These are phyloP conservation scores for Strobilomyces echinocephalus DNA, from an alignment of 768 basidiomycete species.

Conservation along the genomic window DNA sequence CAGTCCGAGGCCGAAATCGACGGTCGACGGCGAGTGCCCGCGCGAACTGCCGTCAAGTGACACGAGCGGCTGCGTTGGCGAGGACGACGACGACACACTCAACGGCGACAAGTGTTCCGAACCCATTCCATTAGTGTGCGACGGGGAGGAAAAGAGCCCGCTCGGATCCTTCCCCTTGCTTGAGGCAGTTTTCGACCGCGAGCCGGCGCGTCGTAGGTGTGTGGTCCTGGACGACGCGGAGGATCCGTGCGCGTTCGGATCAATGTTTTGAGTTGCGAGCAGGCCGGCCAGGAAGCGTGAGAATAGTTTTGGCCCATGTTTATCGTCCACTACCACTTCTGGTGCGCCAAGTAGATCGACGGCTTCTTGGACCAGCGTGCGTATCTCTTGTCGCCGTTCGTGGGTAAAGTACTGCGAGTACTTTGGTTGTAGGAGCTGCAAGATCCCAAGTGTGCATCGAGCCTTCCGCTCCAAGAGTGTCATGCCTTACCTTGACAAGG, in stretches of 20 bases:
- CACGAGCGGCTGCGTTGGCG: slow-evolving; percentile 28
- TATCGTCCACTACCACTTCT: slow-evolving; percentile 73
- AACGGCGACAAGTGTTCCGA: slow-evolving; percentile 21
- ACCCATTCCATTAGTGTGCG: slow-evolving; percentile 9
- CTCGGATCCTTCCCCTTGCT: slow-evolving; percentile 12
- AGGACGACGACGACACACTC: slow-evolving; percentile 37
- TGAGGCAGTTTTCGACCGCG: slow-evolving; percentile 8
- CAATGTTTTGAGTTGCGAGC: slow-evolving; percentile 52
- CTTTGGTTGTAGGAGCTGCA: slow-evolving; percentile 74
- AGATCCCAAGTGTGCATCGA: neutral
- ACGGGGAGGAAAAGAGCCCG: slow-evolving; percentile 1
- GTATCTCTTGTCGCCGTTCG: slow-evolving; percentile 60
- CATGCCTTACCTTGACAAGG: slow-evolving; percentile 60
- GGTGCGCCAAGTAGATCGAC: slow-evolving; percentile 64
- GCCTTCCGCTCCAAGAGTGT: neutral
- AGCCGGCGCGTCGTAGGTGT: slow-evolving; percentile 17
- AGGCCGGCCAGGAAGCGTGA: slow-evolving; percentile 73
- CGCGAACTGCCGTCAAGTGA: slow-evolving; percentile 37
- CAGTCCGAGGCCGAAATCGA: slow-evolving; percentile 9
- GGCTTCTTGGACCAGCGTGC: slow-evolving; percentile 57
- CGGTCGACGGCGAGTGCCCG: slow-evolving; percentile 8
- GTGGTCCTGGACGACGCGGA: slow-evolving; percentile 16
- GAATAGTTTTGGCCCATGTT: slow-evolving; percentile 77
- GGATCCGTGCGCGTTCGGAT: slow-evolving; percentile 10
- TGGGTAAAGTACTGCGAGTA: slow-evolving; percentile 56